Evolutionary conservation across 805 yeast genomes (phyloP), one percentile per base, ranked within the genome.

Genomic region (Debaryomyces prosopidis): DNA sequence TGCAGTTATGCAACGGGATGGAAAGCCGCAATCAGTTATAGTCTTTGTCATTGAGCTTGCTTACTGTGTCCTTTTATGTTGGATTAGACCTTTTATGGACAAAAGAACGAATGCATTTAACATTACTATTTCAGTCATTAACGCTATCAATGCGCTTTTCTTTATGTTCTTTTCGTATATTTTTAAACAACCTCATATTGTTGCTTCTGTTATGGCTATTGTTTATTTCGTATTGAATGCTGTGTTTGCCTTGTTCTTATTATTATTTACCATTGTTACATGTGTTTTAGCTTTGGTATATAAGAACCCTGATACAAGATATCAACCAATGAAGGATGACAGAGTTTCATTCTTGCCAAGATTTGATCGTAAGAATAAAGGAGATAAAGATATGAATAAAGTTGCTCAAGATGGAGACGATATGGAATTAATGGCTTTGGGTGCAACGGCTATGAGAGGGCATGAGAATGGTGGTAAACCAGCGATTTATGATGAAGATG

Each of bases 241-340:
- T 0, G 84, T 82, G 0, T 87, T 89, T 66, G 92, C 97, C 3
- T 75, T 89, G 53, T 78, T 88, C 57, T 76, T 92, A 58, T 71
- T 94, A 62, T 71, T 94, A 40, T 85, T 91, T 76, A 90, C 96
- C 38, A 83, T 94, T 55, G 81, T 90, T 32, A 87, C 96, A 1
- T 91, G 98, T 71, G 73, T 84, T 5, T 72, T 89, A 66, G 98
- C 97, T 0, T 66, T 94, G 57, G 54, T 91, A 27, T 85, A 87
- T 65, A 89, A 87, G 75, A 90, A 94, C 65, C 98, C 99, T 43
- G 99, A 94, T 67, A 82, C 92, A 8, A 80, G 96, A 56, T 94
- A 94, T 71, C 92, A 89, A 70, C 98, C 97, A 50, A 87, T 92
- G 86, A 87, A 86, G 57, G 99, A 94, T 66, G 99, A 94, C 62